Evolutionary conservation across 306 rosid species (phyloP).

Genomic region (Casuarina glauca): DNA sequence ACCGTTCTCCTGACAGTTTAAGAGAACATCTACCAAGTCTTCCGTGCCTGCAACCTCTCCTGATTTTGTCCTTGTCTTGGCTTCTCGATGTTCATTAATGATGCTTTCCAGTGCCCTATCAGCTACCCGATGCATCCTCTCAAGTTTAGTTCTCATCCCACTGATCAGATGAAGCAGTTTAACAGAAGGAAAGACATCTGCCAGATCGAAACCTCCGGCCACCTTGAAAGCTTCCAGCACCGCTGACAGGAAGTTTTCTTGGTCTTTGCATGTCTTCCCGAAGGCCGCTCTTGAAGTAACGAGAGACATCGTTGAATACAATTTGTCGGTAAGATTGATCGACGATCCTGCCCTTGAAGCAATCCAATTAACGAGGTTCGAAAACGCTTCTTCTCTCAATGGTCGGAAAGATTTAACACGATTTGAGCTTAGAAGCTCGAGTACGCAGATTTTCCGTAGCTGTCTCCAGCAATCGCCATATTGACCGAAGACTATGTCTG

Average conservation of each 20-base stretch:
- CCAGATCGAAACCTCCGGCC: conserved; percentile 10
- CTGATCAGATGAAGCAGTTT: conserved; percentile 19
- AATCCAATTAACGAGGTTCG: not conserved
- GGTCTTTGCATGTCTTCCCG: conserved; percentile 24
- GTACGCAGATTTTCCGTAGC: not conserved
- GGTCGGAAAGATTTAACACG: conserved; percentile 21
- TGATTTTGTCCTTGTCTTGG: not conserved
- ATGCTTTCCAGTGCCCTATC: conserved; percentile 22
- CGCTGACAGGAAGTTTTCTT: conserved; percentile 1
- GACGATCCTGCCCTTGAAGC: not conserved
- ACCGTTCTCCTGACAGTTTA: conserved; percentile 17
- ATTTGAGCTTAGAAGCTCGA: conserved; percentile 1
- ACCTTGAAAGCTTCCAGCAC: not conserved
- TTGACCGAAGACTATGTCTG: not conserved
- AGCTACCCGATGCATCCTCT: conserved; percentile 7
- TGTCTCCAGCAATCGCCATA: conserved; percentile 35
- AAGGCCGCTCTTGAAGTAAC: conserved; percentile 14
- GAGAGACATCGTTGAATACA: not conserved
- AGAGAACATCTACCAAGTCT: conserved; percentile 33
- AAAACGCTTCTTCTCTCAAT: conserved; percentile 21
- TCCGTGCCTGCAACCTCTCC: not conserved
- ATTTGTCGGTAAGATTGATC: conserved; percentile 7
- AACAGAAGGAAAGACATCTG: conserved; percentile 29
- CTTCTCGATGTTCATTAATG: conserved; percentile 2
- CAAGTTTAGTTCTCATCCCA: conserved; percentile 7